Evolutionary conservation across 1,139 yeast species (phyloP).

Genomic region (Hyphopichia khmerensis): DNA sequence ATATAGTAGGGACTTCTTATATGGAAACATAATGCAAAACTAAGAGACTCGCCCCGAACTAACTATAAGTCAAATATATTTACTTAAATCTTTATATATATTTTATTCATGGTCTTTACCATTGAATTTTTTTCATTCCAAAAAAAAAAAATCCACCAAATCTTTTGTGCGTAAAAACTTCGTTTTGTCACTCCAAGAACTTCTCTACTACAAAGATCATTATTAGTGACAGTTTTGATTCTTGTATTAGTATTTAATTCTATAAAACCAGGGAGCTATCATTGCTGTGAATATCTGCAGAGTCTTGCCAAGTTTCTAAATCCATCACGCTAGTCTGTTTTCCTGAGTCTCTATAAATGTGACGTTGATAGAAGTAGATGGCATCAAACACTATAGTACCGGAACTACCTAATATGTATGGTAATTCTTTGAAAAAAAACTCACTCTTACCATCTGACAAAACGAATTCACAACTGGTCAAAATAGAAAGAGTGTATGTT

Average conservation of each 20-base stretch:
- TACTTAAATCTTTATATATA: too few species aligned
- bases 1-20: background rate
- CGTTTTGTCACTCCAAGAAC: too few species aligned
- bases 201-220: too few species aligned
- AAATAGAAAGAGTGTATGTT: slow-evolving; percentile 75
- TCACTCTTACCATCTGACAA: slow-evolving; percentile 30
- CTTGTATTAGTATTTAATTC: too few species aligned
- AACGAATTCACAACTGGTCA: slow-evolving; percentile 49
- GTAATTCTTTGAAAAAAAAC: slow-evolving; percentile 69
- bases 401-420: slow-evolving; percentile 81
- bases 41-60: too few species aligned
- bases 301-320: slow-evolving; percentile 25
- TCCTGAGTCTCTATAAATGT: slow-evolving; percentile 31
- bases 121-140: background rate
- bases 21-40: background rate
- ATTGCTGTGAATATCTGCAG: background rate
- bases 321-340: slow-evolving; percentile 24
- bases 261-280: background rate
- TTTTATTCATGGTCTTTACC: too few species aligned
- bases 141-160: background rate
- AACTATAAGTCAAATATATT: too few species aligned
- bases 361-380: slow-evolving; percentile 68
- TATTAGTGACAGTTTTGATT: too few species aligned
- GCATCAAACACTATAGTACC: slow-evolving; percentile 83
- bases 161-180: background rate